phyloP scores from a whole-genome alignment of 1,139 yeast species.

The Saccharomyces hybrid region DNA sequence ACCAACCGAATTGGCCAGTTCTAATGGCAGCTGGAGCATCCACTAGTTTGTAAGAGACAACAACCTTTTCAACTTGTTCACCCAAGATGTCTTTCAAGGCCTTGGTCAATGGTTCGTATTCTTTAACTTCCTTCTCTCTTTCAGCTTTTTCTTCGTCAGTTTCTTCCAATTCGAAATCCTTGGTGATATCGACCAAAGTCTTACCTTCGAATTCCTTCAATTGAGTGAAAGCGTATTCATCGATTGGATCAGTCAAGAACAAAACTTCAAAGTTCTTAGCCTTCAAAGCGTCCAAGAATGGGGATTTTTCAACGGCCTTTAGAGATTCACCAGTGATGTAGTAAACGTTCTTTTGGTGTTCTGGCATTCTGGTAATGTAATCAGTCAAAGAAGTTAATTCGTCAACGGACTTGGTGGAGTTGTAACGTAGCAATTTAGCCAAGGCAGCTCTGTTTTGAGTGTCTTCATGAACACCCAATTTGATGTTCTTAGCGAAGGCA shows the following conservation, averaged over 20 bases:
- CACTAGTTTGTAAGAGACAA: conserved; percentile 92
- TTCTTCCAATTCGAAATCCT: conserved; percentile 98
- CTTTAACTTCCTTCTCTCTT: conserved; percentile 90
- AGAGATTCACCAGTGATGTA: conserved; percentile 98
- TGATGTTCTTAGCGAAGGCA: conserved; percentile 97
- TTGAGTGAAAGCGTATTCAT: conserved; percentile 98
- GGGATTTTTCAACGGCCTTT: conserved; percentile 97
- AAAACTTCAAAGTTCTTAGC: conserved; percentile 97
- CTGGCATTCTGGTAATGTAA: conserved; percentile 99
- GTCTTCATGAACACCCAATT: conserved; percentile 99
- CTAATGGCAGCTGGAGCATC: conserved; percentile 99
- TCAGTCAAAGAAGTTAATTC: conserved; percentile 92
- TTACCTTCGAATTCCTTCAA: conserved; percentile 99
- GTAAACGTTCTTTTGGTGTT: conserved; percentile 98
- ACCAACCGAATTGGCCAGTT: conserved; percentile 99
- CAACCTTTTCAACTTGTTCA: conserved; percentile 98
- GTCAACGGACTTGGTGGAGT: conserved; percentile 92
- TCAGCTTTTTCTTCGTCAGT: conserved; percentile 93
- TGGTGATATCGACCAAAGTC: conserved; percentile 96
- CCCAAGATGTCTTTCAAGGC: conserved; percentile 96
- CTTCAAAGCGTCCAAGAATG: conserved; percentile 98
- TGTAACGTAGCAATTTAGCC: conserved; percentile 93
- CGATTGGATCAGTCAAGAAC: conserved; percentile 98
- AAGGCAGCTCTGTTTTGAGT: conserved; percentile 93
- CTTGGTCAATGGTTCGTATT: conserved; percentile 88